Evolutionary conservation across 164 flowering plant species (phyloP), one percentile per base, ranked within the genome.

Genomic region (Piper longum): DNA sequence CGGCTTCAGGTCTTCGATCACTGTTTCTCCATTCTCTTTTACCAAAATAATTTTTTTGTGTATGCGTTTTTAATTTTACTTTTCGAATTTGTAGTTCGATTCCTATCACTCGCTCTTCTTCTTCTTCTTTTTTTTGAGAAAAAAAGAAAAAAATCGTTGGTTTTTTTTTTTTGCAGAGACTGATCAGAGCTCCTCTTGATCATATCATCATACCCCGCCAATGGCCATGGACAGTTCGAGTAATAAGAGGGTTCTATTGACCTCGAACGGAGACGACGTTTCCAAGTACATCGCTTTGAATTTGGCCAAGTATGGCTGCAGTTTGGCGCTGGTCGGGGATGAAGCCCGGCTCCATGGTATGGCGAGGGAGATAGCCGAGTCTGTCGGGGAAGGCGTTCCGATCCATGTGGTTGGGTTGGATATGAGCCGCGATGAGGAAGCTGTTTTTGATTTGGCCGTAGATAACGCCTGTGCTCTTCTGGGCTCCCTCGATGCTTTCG

Each of bases 301-400:
- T 60, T 61, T 18, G 54, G 18, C 43, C 16, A 41, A 4, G 41
- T 69, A 7, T 57, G 12, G 55, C 45, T 16, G 3, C 40, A 93
- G 98, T 80, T 66, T 93, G 65, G 97, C 88, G 69, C 72, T 90
- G 79, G 71, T 90, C 90, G 98, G 97, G 41, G 67, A 86, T 41
- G 90, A 82, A 77, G 71, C 57, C 44, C 40, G 67, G 43, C 72
- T 90, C 43, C 68, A 69, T 63, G 61, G 18, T 11, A 64, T 78
- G n/a, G 81, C 71, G 5, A 72, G 76, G 43, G 74, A 72, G 74
- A 79, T 88, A 7, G 64, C 9, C 57, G 73, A 71, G n/a, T 74
- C 77, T 14, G 7, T 77, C 66, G 67, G 73, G 62, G 83, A 72
- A 43, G 64, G 4, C 39, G 56, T 16, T 65, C 64, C 69, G 48